phyloP scores from a whole-genome alignment of 352 stramenopile genomes.

The Phytophthora hibernalis region DNA sequence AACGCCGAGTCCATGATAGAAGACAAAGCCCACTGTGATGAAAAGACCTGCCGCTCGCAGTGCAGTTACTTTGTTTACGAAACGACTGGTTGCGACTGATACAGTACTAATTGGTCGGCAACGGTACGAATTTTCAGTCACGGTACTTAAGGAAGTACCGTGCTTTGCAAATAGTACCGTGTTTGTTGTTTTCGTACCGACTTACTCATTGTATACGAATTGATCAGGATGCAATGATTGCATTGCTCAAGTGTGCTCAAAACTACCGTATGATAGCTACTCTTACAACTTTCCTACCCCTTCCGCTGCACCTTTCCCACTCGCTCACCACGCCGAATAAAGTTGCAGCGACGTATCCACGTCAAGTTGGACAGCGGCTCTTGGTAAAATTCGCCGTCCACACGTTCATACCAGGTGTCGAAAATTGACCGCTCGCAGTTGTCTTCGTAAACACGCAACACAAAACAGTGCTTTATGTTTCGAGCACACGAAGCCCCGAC shows the following conservation, averaged over 20 bases:
- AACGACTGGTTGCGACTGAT: too few species aligned
- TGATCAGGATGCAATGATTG: neutral
- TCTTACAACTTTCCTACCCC: neutral
- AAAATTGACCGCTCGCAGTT: neutral
- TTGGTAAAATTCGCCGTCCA: neutral
- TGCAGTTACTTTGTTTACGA: too few species aligned
- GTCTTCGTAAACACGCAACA: neutral
- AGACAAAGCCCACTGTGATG: too few species aligned
- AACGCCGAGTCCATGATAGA: too few species aligned
- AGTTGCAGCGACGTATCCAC: constrained; percentile 1
- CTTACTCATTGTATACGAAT: neutral
- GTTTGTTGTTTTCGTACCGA: neutral
- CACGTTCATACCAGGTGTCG: constrained; percentile 11
- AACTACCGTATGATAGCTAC: neutral
- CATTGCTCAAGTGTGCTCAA: neutral
- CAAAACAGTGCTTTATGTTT: constrained; percentile 12
- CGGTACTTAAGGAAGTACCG: neutral
- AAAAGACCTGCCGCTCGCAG: too few species aligned
- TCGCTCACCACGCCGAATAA: neutral
- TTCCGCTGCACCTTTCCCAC: neutral
- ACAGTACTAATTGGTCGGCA: neutral
- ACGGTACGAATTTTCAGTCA: neutral
- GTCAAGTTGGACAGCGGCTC: constrained; percentile 1
- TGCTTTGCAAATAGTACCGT: neutral
- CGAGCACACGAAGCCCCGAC: neutral